Percentiles rank a stretch among this genome's conserved stretches.
Evolutionary conservation across 2,329 filamentous ascomycete species (phyloP).

Genomic region (Botrytis pseudocinerea): DNA sequence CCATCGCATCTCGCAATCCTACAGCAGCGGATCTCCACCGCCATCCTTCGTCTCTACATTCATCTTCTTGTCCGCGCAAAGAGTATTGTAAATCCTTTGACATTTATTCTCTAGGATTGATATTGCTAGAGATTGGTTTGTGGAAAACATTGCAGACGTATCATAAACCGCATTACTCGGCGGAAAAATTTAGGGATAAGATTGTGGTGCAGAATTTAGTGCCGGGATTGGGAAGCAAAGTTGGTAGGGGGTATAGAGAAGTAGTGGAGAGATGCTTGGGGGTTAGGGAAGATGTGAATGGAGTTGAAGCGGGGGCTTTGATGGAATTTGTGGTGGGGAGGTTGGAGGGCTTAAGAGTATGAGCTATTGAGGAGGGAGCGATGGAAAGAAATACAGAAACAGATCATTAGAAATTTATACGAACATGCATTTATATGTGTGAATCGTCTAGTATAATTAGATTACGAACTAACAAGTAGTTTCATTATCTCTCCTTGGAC

Average conservation of each 20-base stretch:
- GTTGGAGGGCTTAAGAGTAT: slow-evolving; percentile 43
- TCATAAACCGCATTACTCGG: slow-evolving; percentile 47
- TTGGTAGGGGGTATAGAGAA: slow-evolving; percentile 45
- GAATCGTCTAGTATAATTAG: not conserved
- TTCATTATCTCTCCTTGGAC: not conserved
- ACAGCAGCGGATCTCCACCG: slow-evolving; percentile 47
- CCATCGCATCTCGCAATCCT: slow-evolving; percentile 46
- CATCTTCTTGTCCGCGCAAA: slow-evolving; percentile 41
- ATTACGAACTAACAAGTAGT: not conserved
- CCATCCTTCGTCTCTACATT: slow-evolving; percentile 47
- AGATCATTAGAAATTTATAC: not conserved
- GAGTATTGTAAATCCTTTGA: slow-evolving; percentile 46
- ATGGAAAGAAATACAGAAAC: not conserved
- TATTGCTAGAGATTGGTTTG: slow-evolving; percentile 51
- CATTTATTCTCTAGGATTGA: slow-evolving; percentile 49
- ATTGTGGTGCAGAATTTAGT: slow-evolving; percentile 46
- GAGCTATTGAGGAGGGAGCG: not conserved
- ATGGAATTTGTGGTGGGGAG: slow-evolving; percentile 48
- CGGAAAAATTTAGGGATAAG: slow-evolving; percentile 47
- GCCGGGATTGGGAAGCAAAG: slow-evolving; percentile 46
- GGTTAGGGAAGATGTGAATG: slow-evolving; percentile 44
- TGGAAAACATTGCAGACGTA: slow-evolving; percentile 48
- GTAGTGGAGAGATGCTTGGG: slow-evolving; percentile 47
- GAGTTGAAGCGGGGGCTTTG: slow-evolving; percentile 44
- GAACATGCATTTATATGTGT: not conserved